Base-by-base conservation (phyloP, 768 basidiomycete species). In the Lentinula raphanica region DNA sequence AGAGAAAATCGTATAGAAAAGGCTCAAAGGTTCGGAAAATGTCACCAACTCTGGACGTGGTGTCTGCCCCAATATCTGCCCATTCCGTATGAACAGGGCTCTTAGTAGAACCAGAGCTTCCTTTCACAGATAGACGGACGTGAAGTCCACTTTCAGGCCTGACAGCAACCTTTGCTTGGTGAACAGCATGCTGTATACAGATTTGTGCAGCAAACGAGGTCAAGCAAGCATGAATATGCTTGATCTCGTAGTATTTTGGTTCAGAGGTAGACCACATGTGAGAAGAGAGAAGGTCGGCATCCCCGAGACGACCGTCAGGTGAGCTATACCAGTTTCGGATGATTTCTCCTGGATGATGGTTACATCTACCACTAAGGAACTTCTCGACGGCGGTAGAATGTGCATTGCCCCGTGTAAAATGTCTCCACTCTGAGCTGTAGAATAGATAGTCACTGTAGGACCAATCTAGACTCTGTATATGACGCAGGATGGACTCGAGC, bases 161-260 rank as follows among this genome's bases (percentile, higher is more conserved):
- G 19, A 67, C 65, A 17, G 64, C 69, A 7, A 48, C 15, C 39
- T 63, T 55, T n/a, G 66, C 69, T 46, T 71, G 66, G 19, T 46
- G 31, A 29, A 63, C 54, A 4, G 69, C 61, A 49, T 61, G 60
- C 46, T 60, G 29, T 12, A 48, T 54, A 23, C 63, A 44, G 32
- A 66, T 59, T 58, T 71, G 70, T 31, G 60, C 63, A 2, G 69
- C 69, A 59, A 68, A 70, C 9, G 69, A 69, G 23, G 67, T 63
- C 6, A 72, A 56, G 3, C 65, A 68, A 31, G 70, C 49, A 5
- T 62, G 60, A 28, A 66, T 61, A 56, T 66, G 60, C 36, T 63
- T 62, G 27, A 72, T 65, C 3, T 65, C 58, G 5, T 19, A 56
- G 50, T 67, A 67, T 13, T 54, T 54, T 15, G 38, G 35, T 11